Percentiles rank a stretch among this genome's conserved stretches.
These are phyloP conservation scores for Ustilago esculenta DNA, from an alignment of 1,284 basidiomycete genomes.

Conservation along the genomic window DNA sequence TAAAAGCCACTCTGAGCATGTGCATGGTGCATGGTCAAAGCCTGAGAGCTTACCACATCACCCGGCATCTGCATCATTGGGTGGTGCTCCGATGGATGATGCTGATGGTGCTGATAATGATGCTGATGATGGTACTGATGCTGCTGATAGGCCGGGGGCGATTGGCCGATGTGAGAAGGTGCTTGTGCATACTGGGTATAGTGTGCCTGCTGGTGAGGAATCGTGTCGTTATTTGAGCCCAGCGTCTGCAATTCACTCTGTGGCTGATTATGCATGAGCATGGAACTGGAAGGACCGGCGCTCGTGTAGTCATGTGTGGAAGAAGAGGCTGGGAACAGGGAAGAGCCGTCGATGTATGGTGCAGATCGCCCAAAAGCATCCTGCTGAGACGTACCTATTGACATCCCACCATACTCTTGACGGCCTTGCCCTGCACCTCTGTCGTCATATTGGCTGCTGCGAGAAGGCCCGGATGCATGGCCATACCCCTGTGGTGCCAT, in stretches of 20 bases:
- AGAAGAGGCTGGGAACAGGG: constrained; percentile 10
- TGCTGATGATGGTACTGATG: constrained; percentile 8
- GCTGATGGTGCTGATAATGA: constrained; percentile 6
- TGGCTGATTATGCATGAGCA: constrained; percentile 9
- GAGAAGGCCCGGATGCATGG: constrained; percentile 17
- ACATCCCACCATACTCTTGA: constrained; percentile 6
- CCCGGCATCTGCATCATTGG: constrained; percentile 15
- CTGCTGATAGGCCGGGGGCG: constrained; percentile 2
- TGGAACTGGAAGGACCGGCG: constrained; percentile 6
- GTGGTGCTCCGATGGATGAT: constrained; percentile 9
- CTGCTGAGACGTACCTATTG: background rate
- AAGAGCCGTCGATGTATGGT: constrained; percentile 13
- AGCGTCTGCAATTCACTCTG: background rate
- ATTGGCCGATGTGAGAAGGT: constrained; percentile 7
- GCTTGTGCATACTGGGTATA: constrained; percentile 7
- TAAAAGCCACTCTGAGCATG: too few relatives aligned
- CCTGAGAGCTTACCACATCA: constrained; percentile 5
- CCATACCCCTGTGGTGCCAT: constrained; percentile 27
- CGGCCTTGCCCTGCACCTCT: constrained; percentile 6
- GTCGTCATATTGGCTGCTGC: constrained; percentile 20
- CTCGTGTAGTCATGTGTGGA: constrained; percentile 19
- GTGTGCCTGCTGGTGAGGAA: constrained; percentile 10
- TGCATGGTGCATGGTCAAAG: constrained; percentile 5
- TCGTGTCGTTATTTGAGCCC: background rate
- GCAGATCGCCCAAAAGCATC: constrained; percentile 7